Evolutionary conservation across 305 asterid genomes (phyloP), one percentile per base, ranked within the genome.

Genomic region (Fraxinus floribunda): DNA sequence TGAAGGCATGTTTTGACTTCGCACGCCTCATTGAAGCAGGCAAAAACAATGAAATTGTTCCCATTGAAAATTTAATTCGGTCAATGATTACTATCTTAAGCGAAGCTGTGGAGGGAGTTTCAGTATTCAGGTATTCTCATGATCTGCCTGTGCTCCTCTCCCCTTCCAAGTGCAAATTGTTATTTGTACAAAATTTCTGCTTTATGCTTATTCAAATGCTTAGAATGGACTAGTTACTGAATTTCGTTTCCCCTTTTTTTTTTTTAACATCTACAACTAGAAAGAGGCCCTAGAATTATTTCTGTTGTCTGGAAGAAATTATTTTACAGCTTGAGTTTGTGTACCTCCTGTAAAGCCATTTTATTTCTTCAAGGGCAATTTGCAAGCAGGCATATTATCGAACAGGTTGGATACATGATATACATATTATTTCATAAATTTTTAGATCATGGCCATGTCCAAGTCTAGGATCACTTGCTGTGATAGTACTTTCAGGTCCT

Each of bases 1-100:
- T 90, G 86, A 87, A 96, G 99, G 99, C 98, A 80, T 96, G 99
- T 85, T 94, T 94, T 85, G 98, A 96, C 86, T 96, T 96, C 83
- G 86, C 84, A 79, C 91, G 94, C 85, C 89, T 93, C 77, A 78
- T 91, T 85, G 95, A 93, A 90, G 95, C 89, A 79, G 93, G 91
- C 82, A 86, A 86, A 82, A 91, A 87, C 85, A 52, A 72, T 78
- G 97, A 83, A 79, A 77, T 93, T 73, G 80, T 96, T 89, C 97
- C 98, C 62, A 36, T 88, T 71, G 98, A 94, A 89, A 90, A 89
- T 72, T 81, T 93, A 83, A 90, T 96, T 83, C 93, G 83, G 73
- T 88, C 97, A 15, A 84, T 93, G 80, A 79, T 92, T 75, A 57
- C 86, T 75, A 91, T 96, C 88, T 88, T 96, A 84, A 83, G 84